Base-by-base conservation (phyloP, 306 rosid genomes). In the Astragalus membranaceus region DNA sequence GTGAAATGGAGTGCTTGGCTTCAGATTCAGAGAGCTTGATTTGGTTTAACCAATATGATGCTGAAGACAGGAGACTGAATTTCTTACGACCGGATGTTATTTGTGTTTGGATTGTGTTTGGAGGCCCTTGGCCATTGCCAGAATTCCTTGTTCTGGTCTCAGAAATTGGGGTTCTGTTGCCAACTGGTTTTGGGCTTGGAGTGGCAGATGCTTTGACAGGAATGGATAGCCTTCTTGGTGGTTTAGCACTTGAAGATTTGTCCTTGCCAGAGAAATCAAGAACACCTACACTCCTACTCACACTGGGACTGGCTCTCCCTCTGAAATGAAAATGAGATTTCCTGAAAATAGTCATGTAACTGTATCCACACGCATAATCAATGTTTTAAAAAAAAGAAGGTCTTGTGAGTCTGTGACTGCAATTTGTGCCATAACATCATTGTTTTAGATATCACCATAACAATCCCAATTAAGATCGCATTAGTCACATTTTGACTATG, bases 1-100 rank as follows among this genome's bases (percentile, higher is more conserved):
- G 89, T 16, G 97, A 90, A 81, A 94, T 64, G 6, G 80, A 79
- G 82, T 94, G 98, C 65, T 87, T 88, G 43, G 76, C 76, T 52
- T 86, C 89, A 57, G 87, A 79, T 84, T 94, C 97, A 70, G 92
- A 90, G 56, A 90, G 86, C 84, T 87, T 94, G 74, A 94, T 94
- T 78, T 94, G 96, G 11, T 83, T 76, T 14, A 85, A 68, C 98
- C 98, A 90, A 84, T 88, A 94, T 0, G 97, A 94, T 50, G 92
- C 79, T 0, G 90, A 88, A 14, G 96, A 82, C 54, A 94, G 73
- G 47, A 80, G 77, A 60, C 67, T 82, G 76, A 83, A 87, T 83
- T 80, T 94, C 75, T 56, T 75, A 47, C 89, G 61, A 70, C 78
- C 76, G 5, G 89, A 64, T 33, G 85, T 58, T 75, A 74, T 82